These are phyloP conservation scores for Coniochaeta ligniaria DNA, from an alignment of 2,329 filamentous ascomycete genomes.

Conservation along the genomic window DNA sequence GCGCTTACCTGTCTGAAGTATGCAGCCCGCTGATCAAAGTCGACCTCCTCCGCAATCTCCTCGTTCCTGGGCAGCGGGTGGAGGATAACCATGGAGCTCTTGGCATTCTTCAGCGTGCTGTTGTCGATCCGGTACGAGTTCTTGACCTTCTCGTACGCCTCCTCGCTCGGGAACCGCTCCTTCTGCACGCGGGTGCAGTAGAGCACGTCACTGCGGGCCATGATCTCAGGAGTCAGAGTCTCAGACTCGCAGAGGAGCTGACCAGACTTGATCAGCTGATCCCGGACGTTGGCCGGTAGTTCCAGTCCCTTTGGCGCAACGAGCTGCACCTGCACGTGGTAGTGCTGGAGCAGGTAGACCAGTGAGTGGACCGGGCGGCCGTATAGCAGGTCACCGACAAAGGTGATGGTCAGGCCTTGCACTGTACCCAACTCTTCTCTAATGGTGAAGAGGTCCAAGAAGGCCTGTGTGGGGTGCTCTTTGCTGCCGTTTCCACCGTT, in stretches of 20 bases:
- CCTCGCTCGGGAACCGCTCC: conserved; percentile 79
- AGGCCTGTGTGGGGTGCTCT: conserved; percentile 95
- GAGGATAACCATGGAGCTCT: conserved; percentile 89
- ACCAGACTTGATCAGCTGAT: conserved; percentile 63
- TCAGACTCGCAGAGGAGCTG: conserved; percentile 72
- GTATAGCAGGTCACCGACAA: conserved; percentile 87
- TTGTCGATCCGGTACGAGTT: conserved; percentile 87
- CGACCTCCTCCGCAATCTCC: conserved; percentile 91
- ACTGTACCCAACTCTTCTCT: conserved; percentile 95
- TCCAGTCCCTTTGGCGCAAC: conserved; percentile 74
- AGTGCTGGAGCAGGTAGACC: conserved; percentile 88
- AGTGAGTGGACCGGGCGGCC: conserved; percentile 93
- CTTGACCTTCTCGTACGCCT: conserved; percentile 82
- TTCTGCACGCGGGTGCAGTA: conserved; percentile 98
- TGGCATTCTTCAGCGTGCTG: conserved; percentile 80
- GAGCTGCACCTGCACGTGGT: conserved; percentile 89
- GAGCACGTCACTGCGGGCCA: conserved; percentile 81
- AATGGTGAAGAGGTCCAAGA: conserved; percentile 97
- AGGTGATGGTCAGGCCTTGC: conserved; percentile 91
- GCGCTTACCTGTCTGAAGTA: conserved; percentile 95
- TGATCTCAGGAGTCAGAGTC: conserved; percentile 76
- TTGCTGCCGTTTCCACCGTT: conserved; percentile 94
- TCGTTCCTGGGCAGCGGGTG: conserved; percentile 91
- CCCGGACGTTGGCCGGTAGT: conserved; percentile 68
- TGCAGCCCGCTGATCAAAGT: conserved; percentile 92